Evolutionary conservation across 345 rosid genomes (phyloP).

Genomic region (Acer campestre): DNA sequence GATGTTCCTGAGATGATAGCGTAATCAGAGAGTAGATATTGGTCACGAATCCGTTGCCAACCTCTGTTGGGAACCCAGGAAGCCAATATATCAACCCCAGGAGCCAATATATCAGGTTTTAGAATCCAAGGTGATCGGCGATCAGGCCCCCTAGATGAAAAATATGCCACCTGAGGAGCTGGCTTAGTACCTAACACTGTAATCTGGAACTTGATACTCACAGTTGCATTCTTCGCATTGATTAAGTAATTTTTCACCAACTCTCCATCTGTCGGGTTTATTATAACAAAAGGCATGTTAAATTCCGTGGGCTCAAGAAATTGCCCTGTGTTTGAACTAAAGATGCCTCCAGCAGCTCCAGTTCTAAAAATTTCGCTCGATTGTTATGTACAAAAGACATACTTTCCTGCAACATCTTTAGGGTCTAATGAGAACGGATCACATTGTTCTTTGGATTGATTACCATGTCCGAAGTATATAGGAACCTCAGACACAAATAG

Average conservation of each 20-base stretch:
- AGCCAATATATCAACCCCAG: slow-evolving; percentile 42
- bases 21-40: slow-evolving; percentile 17
- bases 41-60: neutral
- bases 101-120: slow-evolving; percentile 48
- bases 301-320: neutral
- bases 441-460: slow-evolving; percentile 43
- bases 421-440: slow-evolving; percentile 25
- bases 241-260: neutral
- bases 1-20: slow-evolving; percentile 36
- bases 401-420: slow-evolving; percentile 38
- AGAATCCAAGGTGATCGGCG: neutral
- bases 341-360: neutral
- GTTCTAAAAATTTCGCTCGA: neutral
- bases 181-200: neutral
- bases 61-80: slow-evolving; percentile 18
- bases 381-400: slow-evolving; percentile 38
- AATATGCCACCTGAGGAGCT: slow-evolving; percentile 2
- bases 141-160: neutral
- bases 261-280: neutral
- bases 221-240: neutral
- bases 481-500: slow-evolving; percentile 32
- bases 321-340: neutral
- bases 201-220: neutral
- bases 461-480: slow-evolving; percentile 43
- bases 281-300: neutral